Evolutionary conservation across 768 basidiomycete genomes (phyloP).

Genomic region (Trametes coccinea): DNA sequence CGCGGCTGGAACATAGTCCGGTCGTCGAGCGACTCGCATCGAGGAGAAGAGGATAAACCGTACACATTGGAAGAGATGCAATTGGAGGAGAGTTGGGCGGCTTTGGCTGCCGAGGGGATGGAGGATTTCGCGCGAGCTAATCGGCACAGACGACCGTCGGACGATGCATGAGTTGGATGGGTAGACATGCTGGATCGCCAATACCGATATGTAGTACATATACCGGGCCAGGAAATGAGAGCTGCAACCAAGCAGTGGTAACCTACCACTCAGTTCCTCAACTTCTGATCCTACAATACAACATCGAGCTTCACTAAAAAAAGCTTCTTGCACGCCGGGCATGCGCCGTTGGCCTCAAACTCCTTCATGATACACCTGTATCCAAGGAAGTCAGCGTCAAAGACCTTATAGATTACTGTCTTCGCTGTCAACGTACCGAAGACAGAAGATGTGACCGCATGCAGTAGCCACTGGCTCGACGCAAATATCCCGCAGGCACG

Average conservation of each 20-base stretch:
- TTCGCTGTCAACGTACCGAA: not conserved
- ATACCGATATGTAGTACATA: too few relatives aligned
- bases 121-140: not conserved
- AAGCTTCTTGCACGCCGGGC: not conserved
- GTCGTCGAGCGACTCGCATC: not conserved
- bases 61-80: not conserved
- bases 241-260: too few relatives aligned
- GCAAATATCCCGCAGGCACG: not conserved
- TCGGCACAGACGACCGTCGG: not conserved
- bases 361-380: not conserved
- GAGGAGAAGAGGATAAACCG: not conserved
- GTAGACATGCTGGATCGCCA: too few relatives aligned
- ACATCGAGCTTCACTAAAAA: conserved; percentile 2
- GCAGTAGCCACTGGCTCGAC: not conserved
- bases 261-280: too few relatives aligned
- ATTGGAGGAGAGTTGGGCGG: not conserved
- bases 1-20: not conserved
- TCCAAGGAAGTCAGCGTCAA: too few relatives aligned
- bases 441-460: conserved; percentile 5
- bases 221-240: too few relatives aligned
- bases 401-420: too few relatives aligned
- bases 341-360: not conserved
- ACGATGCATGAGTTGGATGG: too few relatives aligned
- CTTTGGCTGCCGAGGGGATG: not conserved
- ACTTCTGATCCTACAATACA: not conserved